Evolutionary conservation across 495 filamentous ascomycete genomes (phyloP), one percentile per base, ranked within the genome.

Genomic region (Pseudevernia furfuracea): DNA sequence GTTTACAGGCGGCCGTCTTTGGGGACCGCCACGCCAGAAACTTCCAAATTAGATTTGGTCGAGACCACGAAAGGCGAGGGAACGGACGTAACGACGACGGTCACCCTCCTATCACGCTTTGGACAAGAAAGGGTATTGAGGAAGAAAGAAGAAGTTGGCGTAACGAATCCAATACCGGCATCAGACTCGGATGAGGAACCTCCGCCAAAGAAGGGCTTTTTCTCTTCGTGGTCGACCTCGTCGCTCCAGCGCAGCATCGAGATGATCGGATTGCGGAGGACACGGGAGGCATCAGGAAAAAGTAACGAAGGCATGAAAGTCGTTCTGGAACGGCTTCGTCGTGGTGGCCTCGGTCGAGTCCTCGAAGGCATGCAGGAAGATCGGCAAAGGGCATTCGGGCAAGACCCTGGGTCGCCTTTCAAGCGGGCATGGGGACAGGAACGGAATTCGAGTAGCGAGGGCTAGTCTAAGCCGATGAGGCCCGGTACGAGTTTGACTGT

Each of bases 221-320:
- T 91, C 69, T 80, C 80, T 4, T 83, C 79, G 15, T 88, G 95
- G 80, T 91, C 90, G 8, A 91, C 89, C 17, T 82, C 81, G 7
- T 87, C 90, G 14, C 84, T 97, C 55, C 90, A 96, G 74, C 80
- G 88, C 28, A 95, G 87, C 63, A 96, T 99, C 70, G 94, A 99
- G 78, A 75, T 86, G 43, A 90, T 97, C 53, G 92, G 90, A 0
- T 81, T 93, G 57, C 89, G 85, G 64, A 85, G 91, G 62, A 95
- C 94, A 60, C 82, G 86, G 57, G 88, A 91, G 64, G 89, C 91
- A 48, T 79, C 97, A 61, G 79, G 87, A 61, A 95, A 92, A 72
- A 92, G 89, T 72, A 90, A 92, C 69, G 87, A 97, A 72, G 94
- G 95, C 23, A 97, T 99, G 94, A 89, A 87, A 62, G 85, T 97